phyloP scores from a whole-genome alignment of 2,329 filamentous ascomycete species.

The Claviceps maximensis region DNA sequence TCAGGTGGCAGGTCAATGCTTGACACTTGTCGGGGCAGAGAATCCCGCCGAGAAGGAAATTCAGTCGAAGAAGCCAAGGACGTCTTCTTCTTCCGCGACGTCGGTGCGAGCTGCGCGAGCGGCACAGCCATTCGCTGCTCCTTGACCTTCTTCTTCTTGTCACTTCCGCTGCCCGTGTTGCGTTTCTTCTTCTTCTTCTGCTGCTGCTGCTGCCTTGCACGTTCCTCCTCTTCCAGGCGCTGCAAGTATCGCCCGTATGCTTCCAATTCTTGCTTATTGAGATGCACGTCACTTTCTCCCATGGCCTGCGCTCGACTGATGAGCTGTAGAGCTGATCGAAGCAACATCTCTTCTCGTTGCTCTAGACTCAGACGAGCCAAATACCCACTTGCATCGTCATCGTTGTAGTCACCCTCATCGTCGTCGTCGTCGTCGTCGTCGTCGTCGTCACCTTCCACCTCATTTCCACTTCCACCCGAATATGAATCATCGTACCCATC shows the following conservation, averaged over 20 bases:
- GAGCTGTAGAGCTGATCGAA: slow-evolving; percentile 65
- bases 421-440: slow-evolving; percentile 21
- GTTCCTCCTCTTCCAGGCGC: slow-evolving; percentile 48
- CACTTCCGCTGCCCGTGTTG: slow-evolving; percentile 21
- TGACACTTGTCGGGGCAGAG: slow-evolving; percentile 24
- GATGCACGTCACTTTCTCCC: slow-evolving; percentile 65
- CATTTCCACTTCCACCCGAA: slow-evolving; percentile 12
- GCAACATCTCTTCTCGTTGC: slow-evolving; percentile 60
- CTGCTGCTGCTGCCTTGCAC: slow-evolving; percentile 31
- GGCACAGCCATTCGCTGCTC: slow-evolving; percentile 39
- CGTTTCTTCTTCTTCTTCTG: slow-evolving; percentile 43
- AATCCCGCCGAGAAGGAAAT: slow-evolving; percentile 18
- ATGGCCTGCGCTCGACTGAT: slow-evolving; percentile 66
- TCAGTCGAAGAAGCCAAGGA: slow-evolving; percentile 9
- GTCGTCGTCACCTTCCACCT: slow-evolving; percentile 8
- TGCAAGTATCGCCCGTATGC: slow-evolving; percentile 59
- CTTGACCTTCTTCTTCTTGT: slow-evolving; percentile 26
- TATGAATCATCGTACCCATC: slow-evolving; percentile 21
- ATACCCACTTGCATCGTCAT: slow-evolving; percentile 13
- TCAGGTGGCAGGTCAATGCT: slow-evolving; percentile 22
- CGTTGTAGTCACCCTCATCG: slow-evolving; percentile 23
- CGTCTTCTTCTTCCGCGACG: slow-evolving; percentile 24
- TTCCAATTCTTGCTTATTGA: slow-evolving; percentile 67
- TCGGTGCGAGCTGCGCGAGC: slow-evolving; percentile 35
- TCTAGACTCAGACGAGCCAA: slow-evolving; percentile 43